Evolutionary conservation across 495 filamentous ascomycete genomes (phyloP).

Genomic region (Penicillium daleae): DNA sequence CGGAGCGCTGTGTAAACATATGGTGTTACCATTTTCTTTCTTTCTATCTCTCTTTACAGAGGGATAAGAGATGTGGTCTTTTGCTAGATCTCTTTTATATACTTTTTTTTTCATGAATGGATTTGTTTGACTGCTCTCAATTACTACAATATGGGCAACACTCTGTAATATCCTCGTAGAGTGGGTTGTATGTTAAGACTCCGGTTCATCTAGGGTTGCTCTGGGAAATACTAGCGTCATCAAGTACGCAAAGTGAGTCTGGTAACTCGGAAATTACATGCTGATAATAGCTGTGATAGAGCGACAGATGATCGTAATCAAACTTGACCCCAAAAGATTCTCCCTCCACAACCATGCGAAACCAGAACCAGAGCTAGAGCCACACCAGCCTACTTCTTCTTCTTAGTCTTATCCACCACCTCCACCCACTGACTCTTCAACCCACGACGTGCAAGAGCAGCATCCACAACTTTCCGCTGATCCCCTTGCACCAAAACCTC

Average conservation of each 20-base stretch:
- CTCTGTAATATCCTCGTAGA: background rate
- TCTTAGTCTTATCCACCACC: slow-evolving; percentile 71
- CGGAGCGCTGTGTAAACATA: slow-evolving; percentile 24
- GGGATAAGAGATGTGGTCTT: slow-evolving; percentile 13
- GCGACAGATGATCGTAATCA: background rate
- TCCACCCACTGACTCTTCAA: slow-evolving; percentile 62
- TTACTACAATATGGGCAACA: background rate
- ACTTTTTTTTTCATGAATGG: slow-evolving; percentile 32
- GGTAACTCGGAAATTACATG: background rate
- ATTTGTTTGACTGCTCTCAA: slow-evolving; percentile 27
- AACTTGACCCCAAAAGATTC: background rate
- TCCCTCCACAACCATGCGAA: background rate
- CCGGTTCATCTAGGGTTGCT: background rate
- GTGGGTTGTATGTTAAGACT: background rate
- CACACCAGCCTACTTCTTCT: slow-evolving; percentile 55
- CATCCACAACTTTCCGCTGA: slow-evolving; percentile 62
- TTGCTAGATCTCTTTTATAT: slow-evolving; percentile 12
- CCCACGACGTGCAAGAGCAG: slow-evolving; percentile 63
- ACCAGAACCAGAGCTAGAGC: background rate
- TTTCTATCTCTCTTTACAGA: slow-evolving; percentile 16
- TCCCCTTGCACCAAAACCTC: slow-evolving; percentile 74
- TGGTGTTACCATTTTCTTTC: slow-evolving; percentile 23
- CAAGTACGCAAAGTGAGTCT: background rate
- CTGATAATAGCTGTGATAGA: background rate
- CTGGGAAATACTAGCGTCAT: background rate